Conservation (phyloP, 768 basidiomycete genomes). For the Obba rivulosa region DNA sequence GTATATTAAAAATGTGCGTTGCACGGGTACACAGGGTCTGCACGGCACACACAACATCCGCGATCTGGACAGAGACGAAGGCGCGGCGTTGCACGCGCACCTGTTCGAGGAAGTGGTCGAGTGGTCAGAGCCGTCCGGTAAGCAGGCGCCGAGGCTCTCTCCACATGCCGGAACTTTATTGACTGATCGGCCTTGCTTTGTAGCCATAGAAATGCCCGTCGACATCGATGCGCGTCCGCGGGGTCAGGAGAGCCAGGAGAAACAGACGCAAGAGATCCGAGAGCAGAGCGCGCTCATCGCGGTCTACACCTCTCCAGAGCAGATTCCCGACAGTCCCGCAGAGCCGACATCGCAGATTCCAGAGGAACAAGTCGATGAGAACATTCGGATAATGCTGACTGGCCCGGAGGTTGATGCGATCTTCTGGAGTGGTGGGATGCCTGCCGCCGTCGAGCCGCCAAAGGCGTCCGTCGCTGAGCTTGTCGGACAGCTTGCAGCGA, state of each 20-base stretch:
- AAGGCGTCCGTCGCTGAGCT: slow-evolving; percentile 60
- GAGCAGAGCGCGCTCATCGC: slow-evolving; percentile 75
- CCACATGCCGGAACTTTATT: slow-evolving; percentile 3
- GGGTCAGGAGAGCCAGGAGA: slow-evolving; percentile 68
- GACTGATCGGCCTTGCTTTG: slow-evolving; percentile 22
- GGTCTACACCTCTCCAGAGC: slow-evolving; percentile 61
- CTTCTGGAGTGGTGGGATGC: slow-evolving; percentile 50
- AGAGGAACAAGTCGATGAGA: slow-evolving; percentile 67
- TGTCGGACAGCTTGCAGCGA: slow-evolving; percentile 53
- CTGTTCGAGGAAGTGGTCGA: slow-evolving; percentile 83
- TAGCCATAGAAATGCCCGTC: slow-evolving; percentile 61
- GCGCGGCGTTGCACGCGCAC: slow-evolving; percentile 77
- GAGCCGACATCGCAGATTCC: slow-evolving; percentile 56
- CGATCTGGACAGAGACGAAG: slow-evolving; percentile 85
- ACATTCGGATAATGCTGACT: slow-evolving; percentile 59
- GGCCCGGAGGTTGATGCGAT: slow-evolving; percentile 62
- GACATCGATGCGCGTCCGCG: slow-evolving; percentile 50
- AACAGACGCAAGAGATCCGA: slow-evolving; percentile 64
- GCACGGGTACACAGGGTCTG: slow-evolving; percentile 54
- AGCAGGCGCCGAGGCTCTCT: slow-evolving; percentile 27
- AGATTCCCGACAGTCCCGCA: slow-evolving; percentile 74
- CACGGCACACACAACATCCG: slow-evolving; percentile 69
- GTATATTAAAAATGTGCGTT: slow-evolving; percentile 43
- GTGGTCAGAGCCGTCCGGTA: slow-evolving; percentile 80
- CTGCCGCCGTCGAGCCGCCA: slow-evolving; percentile 17